Conservation (phyloP, 306 rosid species). For the Lathyrus tuberosus region DNA sequence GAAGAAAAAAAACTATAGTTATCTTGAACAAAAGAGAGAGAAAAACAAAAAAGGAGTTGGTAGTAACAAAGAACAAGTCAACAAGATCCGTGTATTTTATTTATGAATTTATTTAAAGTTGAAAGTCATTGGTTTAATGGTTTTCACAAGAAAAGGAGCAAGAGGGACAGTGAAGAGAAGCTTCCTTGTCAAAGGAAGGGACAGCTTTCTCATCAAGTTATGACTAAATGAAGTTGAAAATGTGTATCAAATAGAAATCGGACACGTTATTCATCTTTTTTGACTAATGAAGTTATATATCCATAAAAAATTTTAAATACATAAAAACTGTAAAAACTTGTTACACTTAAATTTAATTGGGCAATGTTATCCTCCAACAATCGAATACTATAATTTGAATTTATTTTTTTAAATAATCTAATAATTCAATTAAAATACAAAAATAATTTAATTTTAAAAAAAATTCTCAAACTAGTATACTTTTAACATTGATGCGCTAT, state of each 20-base stretch:
- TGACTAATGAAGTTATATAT: slow-evolving; percentile 4
- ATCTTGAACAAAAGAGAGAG: neutral
- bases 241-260: neutral
- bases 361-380: no score
- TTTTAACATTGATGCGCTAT: no score
- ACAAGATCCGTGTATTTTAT: neutral
- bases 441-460: no score
- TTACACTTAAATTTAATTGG: no score
- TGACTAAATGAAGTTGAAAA: neutral
- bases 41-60: neutral
- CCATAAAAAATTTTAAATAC: neutral
- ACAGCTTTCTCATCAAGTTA: neutral
- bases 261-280: slow-evolving; percentile 9
- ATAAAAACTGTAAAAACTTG: no score
- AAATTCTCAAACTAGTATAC: no score
- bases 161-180: slow-evolving; percentile 13
- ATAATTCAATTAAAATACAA: no score
- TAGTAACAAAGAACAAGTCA: neutral
- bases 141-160: neutral
- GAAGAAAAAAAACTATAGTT: neutral
- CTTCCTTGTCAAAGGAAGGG: slow-evolving; percentile 17
- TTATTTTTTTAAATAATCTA: no score
- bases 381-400: no score
- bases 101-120: neutral
- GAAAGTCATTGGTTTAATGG: neutral